Evolutionary conservation across 2,329 filamentous ascomycete species (phyloP), one percentile per base, ranked within the genome.

Genomic region (Pyrenophora teres): DNA sequence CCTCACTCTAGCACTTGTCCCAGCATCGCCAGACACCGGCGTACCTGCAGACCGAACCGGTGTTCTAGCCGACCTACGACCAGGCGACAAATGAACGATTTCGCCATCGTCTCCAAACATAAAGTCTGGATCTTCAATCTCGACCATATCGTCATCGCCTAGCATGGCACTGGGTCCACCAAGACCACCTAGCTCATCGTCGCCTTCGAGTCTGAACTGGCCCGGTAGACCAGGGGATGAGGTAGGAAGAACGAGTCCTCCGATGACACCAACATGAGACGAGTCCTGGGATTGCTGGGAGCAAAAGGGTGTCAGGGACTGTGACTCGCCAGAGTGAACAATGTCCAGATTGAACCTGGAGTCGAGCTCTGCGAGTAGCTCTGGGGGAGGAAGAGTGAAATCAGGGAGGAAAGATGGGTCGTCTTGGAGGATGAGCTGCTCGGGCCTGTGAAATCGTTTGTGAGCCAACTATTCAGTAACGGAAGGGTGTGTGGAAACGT

Each of bases 331-430:
- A 3, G 67, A 70, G 16, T 57, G 64, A 50, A 69, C 65, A 5
- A 73, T 71, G 7, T 70, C 63, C 13, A 70, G 61, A 5, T 75
- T 67, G 2, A 72, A 57, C 10, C 64, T 59, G n/a, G 74, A 51
- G 27, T 77, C 68, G 32, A 83, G 69, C 3, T 73, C 70, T 9
- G 74, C 74, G 13, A 86, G 66, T 18, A 84, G 69, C 27, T 86
- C 79, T 50, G 88, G 78, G 0, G 81, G 77, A 1, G 86, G 83
- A 21, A 91, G 77, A 30, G 79, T 77, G 30, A 86, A 79, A 37
- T 87, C 84, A 0, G 87, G 86, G 8, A 89, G 74, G 68, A 97
- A 97, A 36, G 84, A 81, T 0, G 92, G 91, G 65, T 97, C 93
- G 64, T 97, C 90, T 46, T 83, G 79, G 2, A 97, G 79, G 3